Percentiles rank a stretch among this genome's conserved stretches.
Conservation (phyloP, 1,284 basidiomycete genomes). For the Leccinum fallax region DNA sequence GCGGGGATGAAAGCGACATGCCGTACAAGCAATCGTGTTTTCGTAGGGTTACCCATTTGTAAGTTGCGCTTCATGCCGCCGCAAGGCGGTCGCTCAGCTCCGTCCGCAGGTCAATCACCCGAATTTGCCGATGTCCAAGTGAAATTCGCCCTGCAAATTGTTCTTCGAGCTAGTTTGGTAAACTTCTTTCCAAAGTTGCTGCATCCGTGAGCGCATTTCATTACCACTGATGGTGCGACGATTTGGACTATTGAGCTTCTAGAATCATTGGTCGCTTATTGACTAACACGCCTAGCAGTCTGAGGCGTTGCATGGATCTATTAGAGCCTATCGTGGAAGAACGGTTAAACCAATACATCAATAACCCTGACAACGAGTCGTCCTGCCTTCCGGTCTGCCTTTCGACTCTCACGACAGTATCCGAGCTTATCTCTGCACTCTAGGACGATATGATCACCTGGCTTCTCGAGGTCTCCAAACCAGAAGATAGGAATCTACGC, state of each 20-base stretch:
- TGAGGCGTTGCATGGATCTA: conserved; percentile 33
- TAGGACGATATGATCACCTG: conserved; percentile 49
- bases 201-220: conserved; percentile 34
- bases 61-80: conserved; percentile 17
- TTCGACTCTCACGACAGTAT: conserved; percentile 12
- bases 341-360: conserved; percentile 28
- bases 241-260: conserved; percentile 19
- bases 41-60: conserved; percentile 49
- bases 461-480: conserved; percentile 44
- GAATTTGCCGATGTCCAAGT: conserved; percentile 37
- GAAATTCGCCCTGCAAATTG: conserved; percentile 38
- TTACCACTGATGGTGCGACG: conserved; percentile 9
- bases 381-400: conserved; percentile 28
- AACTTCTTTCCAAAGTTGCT: conserved; percentile 36
- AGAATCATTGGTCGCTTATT: conserved; percentile 38
- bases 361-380: conserved; percentile 11
- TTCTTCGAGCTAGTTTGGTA: conserved; percentile 34
- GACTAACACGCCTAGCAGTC: conserved; percentile 37
- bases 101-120: conserved; percentile 30
- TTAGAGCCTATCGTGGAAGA: conserved; percentile 37
- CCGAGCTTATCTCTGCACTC: conserved; percentile 9
- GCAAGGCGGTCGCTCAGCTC: conserved; percentile 12
- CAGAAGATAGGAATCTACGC: conserved; percentile 34
- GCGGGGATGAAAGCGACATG: conserved; percentile 38
- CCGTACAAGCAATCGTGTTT: conserved; percentile 45